Conservation (phyloP, 2,329 filamentous ascomycete genomes). For the Coniochaeta ligniaria region DNA sequence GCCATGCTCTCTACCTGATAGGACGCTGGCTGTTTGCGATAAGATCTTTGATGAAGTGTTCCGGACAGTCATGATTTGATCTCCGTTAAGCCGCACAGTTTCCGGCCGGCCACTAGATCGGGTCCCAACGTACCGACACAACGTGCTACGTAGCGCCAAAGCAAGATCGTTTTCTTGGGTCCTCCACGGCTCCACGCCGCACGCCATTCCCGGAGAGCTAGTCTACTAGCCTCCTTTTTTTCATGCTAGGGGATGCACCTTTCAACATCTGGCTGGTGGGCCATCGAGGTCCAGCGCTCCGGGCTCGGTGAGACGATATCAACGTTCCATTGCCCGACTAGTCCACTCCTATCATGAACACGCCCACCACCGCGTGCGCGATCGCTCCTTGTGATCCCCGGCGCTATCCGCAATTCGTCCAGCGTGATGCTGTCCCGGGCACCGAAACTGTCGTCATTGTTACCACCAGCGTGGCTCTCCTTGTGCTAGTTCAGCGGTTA, state of each 20-base stretch:
- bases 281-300: background rate
- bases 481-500: background rate
- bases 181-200: background rate
- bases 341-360: background rate
- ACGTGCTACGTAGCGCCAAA: background rate
- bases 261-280: background rate
- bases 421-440: background rate
- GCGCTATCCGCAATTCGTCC: background rate
- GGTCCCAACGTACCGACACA: background rate
- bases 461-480: background rate
- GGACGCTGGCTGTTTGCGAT: background rate
- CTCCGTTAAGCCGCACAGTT: background rate
- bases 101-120: background rate
- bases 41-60: background rate
- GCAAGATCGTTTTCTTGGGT: background rate
- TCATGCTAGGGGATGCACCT: too few species aligned
- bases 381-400: background rate
- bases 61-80: background rate
- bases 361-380: background rate
- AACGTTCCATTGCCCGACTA: constrained; percentile 1
- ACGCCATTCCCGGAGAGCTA: background rate
- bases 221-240: background rate
- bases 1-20: too few species aligned
- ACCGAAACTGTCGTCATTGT: constrained; percentile 2
- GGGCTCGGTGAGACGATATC: background rate